phyloP scores from a whole-genome alignment of 1,139 yeast genomes.

The Pichia sp. region DNA sequence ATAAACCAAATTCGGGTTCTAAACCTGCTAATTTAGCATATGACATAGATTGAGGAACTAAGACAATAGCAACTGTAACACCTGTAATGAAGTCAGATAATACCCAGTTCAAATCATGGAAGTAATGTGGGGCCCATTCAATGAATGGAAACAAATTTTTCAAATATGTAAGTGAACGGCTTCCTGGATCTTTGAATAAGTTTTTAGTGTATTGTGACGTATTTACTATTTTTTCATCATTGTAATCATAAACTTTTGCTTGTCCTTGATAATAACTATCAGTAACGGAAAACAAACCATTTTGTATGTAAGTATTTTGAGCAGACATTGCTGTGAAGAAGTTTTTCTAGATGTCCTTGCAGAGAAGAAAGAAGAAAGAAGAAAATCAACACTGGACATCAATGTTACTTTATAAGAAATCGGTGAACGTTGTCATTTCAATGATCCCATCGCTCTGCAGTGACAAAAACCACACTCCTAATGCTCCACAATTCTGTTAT shows the following conservation, averaged over 20 bases:
- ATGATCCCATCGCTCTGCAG: too few species aligned
- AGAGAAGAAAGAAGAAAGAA: too few species aligned
- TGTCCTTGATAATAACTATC: slow-evolving; percentile 44
- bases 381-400: too few species aligned
- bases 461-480: too few species aligned
- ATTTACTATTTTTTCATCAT: slow-evolving; percentile 35
- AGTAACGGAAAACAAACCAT: slow-evolving; percentile 29
- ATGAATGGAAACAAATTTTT: slow-evolving; percentile 70
- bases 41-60: slow-evolving; percentile 95
- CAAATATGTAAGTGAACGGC: slow-evolving; percentile 39
- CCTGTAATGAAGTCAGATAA: slow-evolving; percentile 86
- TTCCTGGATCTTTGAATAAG: slow-evolving; percentile 37
- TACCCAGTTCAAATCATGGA: slow-evolving; percentile 55
- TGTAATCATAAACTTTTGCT: neutral
- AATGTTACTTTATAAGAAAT: too few species aligned
- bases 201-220: slow-evolving; percentile 41
- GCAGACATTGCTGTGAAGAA: neutral
- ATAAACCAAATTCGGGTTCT: slow-evolving; percentile 77
- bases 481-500: too few species aligned
- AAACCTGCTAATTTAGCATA: slow-evolving; percentile 84
- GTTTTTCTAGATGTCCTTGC: too few species aligned
- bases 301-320: neutral
- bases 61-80: slow-evolving; percentile 84
- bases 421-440: too few species aligned
- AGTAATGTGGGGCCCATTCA: slow-evolving; percentile 80